Evolutionary conservation across 306 rosid species (phyloP), one percentile per base, ranked within the genome.

Genomic region (Acmispon strigosus): DNA sequence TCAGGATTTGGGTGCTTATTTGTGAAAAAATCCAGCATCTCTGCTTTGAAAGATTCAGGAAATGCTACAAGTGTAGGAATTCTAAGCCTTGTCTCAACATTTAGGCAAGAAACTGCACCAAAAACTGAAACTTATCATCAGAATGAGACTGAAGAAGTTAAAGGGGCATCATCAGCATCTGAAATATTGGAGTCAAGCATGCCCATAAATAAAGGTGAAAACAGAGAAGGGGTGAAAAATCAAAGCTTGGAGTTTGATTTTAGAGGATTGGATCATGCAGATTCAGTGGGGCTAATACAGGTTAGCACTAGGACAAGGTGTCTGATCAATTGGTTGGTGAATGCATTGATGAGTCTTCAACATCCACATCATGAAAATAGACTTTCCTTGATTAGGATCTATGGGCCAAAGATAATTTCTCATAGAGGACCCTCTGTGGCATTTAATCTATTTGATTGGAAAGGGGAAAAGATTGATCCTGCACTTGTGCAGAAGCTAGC

Each of bases 361-460:
- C 96, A 93, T 73, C 97, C 97, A 62, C 74, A 74, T 65, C 32
- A 74, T 47, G 90, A 84, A 76, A 51, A 60, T 61, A 89, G 88
- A 19, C 73, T 55, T 71, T 64, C 81, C 0, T 45, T 92, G 5
- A 81, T 92, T 47, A 86, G 76, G 81, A 84, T 92, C 37, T 90
- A 90, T 65, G 96, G 98, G 11, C 91, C 96, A 0, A 86, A 86
- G 45, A 48, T 90, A 7, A 80, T 65, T 27, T 17, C 76, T 5
- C 81, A 84, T n/a, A 83, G 96, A 71, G 98, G 98, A 29, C 85
- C 88, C 1, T 64, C 86, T 0, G 19, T 92, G 36, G 96, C 96
- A 7, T 92, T 92, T 78, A 92, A 92, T 50, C 64, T 92, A 8
- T 92, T 90, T 68, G 98, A 92, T 16, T 92, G 98, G 96, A 90